A percentile compares a stretch with the other conserved stretches of the same genome.
These are phyloP conservation scores for Fusarium protoensiforme DNA, from an alignment of 2,329 filamentous ascomycete genomes.

Conservation along the genomic window DNA sequence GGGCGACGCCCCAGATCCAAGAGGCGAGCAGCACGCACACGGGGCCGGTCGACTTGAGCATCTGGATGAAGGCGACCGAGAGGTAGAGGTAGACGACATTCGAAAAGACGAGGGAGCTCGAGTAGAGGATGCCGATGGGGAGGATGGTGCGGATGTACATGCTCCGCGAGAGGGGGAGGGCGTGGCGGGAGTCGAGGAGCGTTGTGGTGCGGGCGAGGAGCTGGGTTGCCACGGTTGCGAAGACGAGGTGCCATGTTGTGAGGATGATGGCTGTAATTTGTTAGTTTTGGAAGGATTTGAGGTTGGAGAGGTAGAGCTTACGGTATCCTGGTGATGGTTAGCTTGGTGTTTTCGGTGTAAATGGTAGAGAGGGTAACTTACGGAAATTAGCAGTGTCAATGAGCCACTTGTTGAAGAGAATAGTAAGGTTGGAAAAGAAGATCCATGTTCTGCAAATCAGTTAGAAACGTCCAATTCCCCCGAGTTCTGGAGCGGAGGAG, in stretches of 20 bases:
- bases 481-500: not conserved
- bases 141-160: constrained; percentile 72
- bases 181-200: constrained; percentile 71
- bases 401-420: constrained; percentile 94
- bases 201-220: constrained; percentile 71
- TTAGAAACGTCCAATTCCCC: constrained; percentile 17
- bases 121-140: constrained; percentile 75
- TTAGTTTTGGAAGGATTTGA: constrained; percentile 7
- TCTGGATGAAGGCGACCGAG: constrained; percentile 76
- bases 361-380: constrained; percentile 56
- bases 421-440: constrained; percentile 83
- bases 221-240: constrained; percentile 74
- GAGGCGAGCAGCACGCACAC: constrained; percentile 74
- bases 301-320: constrained; percentile 34
- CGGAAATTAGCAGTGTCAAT: constrained; percentile 80
- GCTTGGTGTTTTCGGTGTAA: not conserved
- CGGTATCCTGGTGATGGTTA: constrained; percentile 44
- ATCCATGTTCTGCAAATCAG: constrained; percentile 74
- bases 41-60: constrained; percentile 76
- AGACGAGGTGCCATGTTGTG: constrained; percentile 75
- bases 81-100: constrained; percentile 77
- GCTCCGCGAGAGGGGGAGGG: constrained; percentile 68
- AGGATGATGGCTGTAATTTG: constrained; percentile 63
- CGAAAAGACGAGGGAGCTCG: constrained; percentile 72
- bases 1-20: constrained; percentile 67